A percentile compares a stretch with the other conserved stretches of the same genome.
phyloP scores from a whole-genome alignment of 2,329 filamentous ascomycete species.

The Rutstroemia sydowiana region DNA sequence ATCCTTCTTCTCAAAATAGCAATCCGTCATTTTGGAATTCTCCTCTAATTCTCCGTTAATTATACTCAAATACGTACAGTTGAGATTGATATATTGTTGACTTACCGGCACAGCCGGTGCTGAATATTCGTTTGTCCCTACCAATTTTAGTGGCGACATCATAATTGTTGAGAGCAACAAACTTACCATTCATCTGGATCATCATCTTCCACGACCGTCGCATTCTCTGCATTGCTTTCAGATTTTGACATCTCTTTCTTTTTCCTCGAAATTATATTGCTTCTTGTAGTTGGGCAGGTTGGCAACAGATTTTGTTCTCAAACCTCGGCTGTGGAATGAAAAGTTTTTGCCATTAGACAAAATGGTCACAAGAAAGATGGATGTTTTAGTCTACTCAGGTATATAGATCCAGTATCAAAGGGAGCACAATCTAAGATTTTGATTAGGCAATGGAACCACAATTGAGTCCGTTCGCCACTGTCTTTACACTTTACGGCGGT shows the following conservation, averaged over 20 bases:
- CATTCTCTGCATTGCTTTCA: conserved; percentile 22
- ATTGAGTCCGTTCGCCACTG: conserved; percentile 85
- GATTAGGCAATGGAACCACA: conserved; percentile 71
- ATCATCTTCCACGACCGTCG: conserved; percentile 57
- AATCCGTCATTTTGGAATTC: conserved; percentile 86
- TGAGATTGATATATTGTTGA: conserved; percentile 1
- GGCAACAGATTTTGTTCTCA: not conserved
- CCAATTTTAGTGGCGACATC: conserved; percentile 18
- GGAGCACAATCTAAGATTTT: not conserved
- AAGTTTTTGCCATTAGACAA: conserved; percentile 1
- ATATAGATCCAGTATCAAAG: conserved; percentile 22
- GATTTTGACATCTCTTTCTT: conserved; percentile 26
- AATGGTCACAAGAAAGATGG: conserved; percentile 66
- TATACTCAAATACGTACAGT: not conserved
- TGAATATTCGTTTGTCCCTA: conserved; percentile 97
- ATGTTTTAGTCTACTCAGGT: conserved; percentile 92
- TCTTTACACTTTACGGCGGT: conserved; percentile 74
- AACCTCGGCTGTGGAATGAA: conserved; percentile 20
- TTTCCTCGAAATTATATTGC: not conserved
- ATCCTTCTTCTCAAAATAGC: conserved; percentile 92
- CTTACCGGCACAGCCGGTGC: conserved; percentile 84
- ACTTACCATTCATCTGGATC: conserved; percentile 90
- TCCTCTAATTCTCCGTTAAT: conserved; percentile 52
- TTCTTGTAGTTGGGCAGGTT: not conserved
- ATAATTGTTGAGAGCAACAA: conserved; percentile 10